phyloP scores from a whole-genome alignment of 2,329 filamentous ascomycete species.

The Penicillium sp. region DNA sequence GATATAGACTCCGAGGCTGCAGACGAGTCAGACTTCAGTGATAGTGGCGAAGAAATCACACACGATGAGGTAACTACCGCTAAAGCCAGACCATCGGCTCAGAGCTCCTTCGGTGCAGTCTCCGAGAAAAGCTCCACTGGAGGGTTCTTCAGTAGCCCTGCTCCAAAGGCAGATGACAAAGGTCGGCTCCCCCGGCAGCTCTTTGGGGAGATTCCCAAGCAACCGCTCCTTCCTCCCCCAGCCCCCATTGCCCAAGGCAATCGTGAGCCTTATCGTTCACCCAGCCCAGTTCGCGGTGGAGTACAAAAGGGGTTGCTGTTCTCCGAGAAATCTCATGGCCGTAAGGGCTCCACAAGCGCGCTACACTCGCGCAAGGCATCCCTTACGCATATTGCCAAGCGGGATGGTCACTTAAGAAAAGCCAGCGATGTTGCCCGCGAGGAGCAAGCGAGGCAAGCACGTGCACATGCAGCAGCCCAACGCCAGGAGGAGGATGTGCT shows the following conservation, averaged over 20 bases:
- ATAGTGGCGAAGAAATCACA: constrained; percentile 49
- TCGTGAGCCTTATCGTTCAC: constrained; percentile 44
- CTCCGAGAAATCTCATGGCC: constrained; percentile 28
- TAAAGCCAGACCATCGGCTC: constrained; percentile 43
- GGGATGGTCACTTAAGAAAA: constrained; percentile 27
- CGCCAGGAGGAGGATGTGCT: constrained; percentile 36
- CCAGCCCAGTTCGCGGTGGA: constrained; percentile 45
- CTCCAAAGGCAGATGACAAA: constrained; percentile 29
- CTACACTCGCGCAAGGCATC: constrained; percentile 43
- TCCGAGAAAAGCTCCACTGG: constrained; percentile 39
- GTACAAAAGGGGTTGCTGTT: constrained; percentile 30
- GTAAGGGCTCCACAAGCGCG: constrained; percentile 39
- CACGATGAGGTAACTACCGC: constrained; percentile 38
- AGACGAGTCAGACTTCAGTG: constrained; percentile 45
- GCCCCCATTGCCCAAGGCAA: constrained; percentile 30
- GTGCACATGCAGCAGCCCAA: constrained; percentile 34
- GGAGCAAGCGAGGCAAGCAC: constrained; percentile 32
- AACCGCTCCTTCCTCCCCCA: constrained; percentile 38
- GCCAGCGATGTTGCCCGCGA: constrained; percentile 27
- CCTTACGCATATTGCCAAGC: constrained; percentile 34
- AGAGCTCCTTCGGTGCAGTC: constrained; percentile 46
- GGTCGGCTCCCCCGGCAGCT: constrained; percentile 33
- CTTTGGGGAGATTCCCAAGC: constrained; percentile 47
- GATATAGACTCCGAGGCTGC: constrained; percentile 33
- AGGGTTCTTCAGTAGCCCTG: constrained; percentile 42